Conservation (phyloP, 2,329 filamentous ascomycete genomes). For the Diaporthe velutina region DNA sequence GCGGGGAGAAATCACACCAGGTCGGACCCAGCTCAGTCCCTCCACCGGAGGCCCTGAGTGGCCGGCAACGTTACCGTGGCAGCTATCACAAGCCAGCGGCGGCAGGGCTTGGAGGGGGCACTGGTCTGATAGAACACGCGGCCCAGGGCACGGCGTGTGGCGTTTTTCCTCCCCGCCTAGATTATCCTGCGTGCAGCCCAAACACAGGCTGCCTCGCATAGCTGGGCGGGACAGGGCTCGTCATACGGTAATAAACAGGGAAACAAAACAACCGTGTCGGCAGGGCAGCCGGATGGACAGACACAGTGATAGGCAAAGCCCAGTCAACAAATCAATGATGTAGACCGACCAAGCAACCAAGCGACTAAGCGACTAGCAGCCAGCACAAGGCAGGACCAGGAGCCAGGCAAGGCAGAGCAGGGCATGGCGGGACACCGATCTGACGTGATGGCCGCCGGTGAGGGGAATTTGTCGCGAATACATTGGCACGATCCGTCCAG, state of each 20-base stretch:
- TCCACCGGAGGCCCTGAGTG: slow-evolving; percentile 17
- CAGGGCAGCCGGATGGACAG: background rate
- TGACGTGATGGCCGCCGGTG: slow-evolving; percentile 21
- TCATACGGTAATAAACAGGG: background rate
- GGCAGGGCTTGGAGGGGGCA: background rate
- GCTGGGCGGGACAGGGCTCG: background rate
- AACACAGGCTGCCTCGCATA: slow-evolving; percentile 10
- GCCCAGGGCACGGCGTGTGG: slow-evolving; percentile 18
- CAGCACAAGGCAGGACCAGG: background rate
- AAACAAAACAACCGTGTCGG: background rate
- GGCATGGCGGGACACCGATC: slow-evolving; percentile 2
- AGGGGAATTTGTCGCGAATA: slow-evolving; percentile 32
- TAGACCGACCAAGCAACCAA: background rate
- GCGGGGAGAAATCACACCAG: slow-evolving; percentile 20
- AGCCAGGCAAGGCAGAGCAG: background rate
- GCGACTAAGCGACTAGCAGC: background rate
- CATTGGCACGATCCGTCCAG: slow-evolving; percentile 29
- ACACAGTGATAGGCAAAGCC: background rate
- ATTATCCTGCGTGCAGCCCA: background rate
- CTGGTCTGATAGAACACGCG: slow-evolving; percentile 19
- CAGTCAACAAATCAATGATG: background rate
- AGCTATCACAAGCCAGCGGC: slow-evolving; percentile 26
- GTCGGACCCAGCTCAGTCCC: slow-evolving; percentile 19
- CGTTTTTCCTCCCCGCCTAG: background rate
- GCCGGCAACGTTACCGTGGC: slow-evolving; percentile 27